These are phyloP conservation scores for Mucor piriformis DNA, from an alignment of 371 early-diverging fungal genomes.

Conservation along the genomic window DNA sequence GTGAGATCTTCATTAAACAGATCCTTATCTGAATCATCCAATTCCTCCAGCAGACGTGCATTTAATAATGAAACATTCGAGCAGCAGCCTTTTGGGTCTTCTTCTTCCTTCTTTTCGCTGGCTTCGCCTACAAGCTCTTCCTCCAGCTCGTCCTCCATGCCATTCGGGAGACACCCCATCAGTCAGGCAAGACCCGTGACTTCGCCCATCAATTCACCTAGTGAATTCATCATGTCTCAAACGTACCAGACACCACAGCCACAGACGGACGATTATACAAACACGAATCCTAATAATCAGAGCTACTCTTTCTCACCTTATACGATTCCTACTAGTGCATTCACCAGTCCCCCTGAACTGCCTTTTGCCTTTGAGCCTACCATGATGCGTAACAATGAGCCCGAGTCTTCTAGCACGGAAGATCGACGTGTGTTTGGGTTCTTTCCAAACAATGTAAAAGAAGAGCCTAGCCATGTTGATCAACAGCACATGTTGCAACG, in stretches of 20 bases:
- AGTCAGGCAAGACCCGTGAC: neutral
- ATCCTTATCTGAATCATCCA: conserved; percentile 28
- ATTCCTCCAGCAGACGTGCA: conserved; percentile 1
- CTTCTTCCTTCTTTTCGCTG: conserved; percentile 30
- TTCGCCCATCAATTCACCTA: conserved; percentile 12
- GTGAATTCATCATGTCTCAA: conserved; percentile 24
- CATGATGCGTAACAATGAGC: conserved; percentile 2
- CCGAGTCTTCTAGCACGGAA: neutral
- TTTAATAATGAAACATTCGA: conserved; percentile 7
- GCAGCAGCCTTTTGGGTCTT: conserved; percentile 19
- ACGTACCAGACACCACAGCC: conserved; percentile 24
- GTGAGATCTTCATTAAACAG: conserved; percentile 27
- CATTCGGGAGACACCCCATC: conserved; percentile 19
- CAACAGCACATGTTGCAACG: conserved; percentile 15
- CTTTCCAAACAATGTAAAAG: conserved; percentile 10
- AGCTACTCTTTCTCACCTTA: conserved; percentile 22
- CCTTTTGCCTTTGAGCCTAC: conserved; percentile 19
- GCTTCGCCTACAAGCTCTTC: conserved; percentile 48
- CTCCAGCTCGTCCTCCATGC: conserved; percentile 38
- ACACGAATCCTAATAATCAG: conserved; percentile 11
- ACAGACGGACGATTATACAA: conserved; percentile 4
- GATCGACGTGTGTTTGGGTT: conserved; percentile 3
- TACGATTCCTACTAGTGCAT: conserved; percentile 19
- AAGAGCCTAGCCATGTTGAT: conserved; percentile 17
- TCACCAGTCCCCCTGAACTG: conserved; percentile 18